Conservation (phyloP, 106 monocot genomes). For the Platanthera guangdongensis region DNA sequence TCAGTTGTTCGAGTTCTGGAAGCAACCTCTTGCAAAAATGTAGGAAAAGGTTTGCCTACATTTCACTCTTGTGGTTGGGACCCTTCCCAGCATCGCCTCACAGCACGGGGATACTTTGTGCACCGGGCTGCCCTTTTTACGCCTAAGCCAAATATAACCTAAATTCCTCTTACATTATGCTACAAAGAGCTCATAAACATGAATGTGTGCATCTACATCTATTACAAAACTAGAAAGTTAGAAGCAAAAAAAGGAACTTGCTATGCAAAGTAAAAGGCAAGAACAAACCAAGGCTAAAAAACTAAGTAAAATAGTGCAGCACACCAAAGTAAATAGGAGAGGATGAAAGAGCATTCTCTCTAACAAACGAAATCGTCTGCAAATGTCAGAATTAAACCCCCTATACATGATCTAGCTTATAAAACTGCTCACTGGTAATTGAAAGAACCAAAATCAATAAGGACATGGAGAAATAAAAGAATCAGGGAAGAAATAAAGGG, state of each 20-base stretch:
- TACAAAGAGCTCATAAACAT: too few relatives aligned
- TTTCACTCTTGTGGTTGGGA: too few relatives aligned
- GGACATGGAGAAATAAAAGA: constrained; percentile 3
- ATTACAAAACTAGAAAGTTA: neutral
- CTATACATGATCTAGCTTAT: constrained; percentile 3
- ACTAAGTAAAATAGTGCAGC: neutral
- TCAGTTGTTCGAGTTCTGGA: too few relatives aligned
- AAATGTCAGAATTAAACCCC: neutral
- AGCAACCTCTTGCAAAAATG: too few relatives aligned
- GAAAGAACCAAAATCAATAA: constrained; percentile 6
- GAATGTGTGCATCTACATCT: neutral
- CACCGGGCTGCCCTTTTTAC: too few relatives aligned
- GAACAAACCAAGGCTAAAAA: neutral
- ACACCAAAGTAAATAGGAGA: neutral
- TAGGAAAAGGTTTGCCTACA: too few relatives aligned
- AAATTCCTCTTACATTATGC: too few relatives aligned
- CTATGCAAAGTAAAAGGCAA: neutral
- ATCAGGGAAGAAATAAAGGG: neutral
- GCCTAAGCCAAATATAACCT: too few relatives aligned
- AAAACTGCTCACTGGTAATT: neutral
- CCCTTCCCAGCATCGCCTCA: too few relatives aligned
- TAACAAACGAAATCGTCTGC: neutral
- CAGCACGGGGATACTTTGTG: too few relatives aligned
- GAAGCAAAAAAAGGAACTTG: neutral
- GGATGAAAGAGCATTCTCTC: neutral